A percentile compares a stretch with the other conserved stretches of the same genome.
Conservation (phyloP, 192 early-diverging fungal genomes). For the Backusella luteola region DNA sequence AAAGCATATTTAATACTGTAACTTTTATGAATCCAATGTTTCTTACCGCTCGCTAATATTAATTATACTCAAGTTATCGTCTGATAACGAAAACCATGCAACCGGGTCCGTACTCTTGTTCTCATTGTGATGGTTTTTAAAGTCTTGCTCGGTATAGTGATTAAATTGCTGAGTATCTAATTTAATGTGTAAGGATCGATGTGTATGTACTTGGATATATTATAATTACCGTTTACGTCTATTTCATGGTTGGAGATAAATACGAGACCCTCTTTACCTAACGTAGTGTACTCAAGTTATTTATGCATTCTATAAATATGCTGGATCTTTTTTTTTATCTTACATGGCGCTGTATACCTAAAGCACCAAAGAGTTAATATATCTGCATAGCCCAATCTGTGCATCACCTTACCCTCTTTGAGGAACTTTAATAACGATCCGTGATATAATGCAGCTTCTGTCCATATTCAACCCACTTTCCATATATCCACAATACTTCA, state of each 20-base stretch:
- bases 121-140: constrained; percentile 10
- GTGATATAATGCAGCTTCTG: constrained; percentile 40
- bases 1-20: neutral
- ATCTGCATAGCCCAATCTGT: neutral
- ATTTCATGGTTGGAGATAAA: constrained; percentile 53
- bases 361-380: neutral
- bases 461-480: constrained; percentile 7
- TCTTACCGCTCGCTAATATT: constrained; percentile 24
- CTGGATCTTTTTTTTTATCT: neutral
- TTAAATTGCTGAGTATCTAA: constrained; percentile 37
- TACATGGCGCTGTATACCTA: constrained; percentile 54
- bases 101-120: constrained; percentile 23
- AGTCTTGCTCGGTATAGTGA: constrained; percentile 33
- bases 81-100: constrained; percentile 32
- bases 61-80: constrained; percentile 13
- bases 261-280: constrained; percentile 46
- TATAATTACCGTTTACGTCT: constrained; percentile 33
- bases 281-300: neutral
- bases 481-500: constrained; percentile 10
- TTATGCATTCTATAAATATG: neutral
- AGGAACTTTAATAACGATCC: constrained; percentile 47
- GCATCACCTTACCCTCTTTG: constrained; percentile 35
- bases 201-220: neutral
- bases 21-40: neutral
- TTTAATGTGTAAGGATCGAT: neutral